Base-by-base conservation (phyloP, 768 basidiomycete genomes). In the Tulasnella sp. region DNA sequence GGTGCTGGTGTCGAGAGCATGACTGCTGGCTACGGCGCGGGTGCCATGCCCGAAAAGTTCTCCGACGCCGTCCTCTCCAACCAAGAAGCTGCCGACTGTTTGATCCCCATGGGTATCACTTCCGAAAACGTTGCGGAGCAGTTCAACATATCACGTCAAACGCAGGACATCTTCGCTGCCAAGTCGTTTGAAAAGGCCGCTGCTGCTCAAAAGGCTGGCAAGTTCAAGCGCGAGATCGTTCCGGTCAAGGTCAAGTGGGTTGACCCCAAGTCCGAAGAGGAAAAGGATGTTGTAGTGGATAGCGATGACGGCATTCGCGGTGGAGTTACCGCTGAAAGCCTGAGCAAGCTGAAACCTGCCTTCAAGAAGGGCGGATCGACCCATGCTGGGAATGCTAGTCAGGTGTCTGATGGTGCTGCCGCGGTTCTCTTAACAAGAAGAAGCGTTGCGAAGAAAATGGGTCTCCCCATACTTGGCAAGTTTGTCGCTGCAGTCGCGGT, bases 361-460 rank as follows among this genome's bases (percentile, higher is more conserved):
- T 97, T 97, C 87, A 85, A 86, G 79, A 91, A 93, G 80, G 90
- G 89, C 76, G 94, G 92, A 19, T 85, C 87, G 38, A 96, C 94
- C 6, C 93, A 95, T 83, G 95, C 93, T 68, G 91, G 94, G 36
- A 97, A 94, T 85, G 92, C 95, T 0, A 94, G 92, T 2, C 96
- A 98, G 84, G 90, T 97, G 73, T 95, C 95, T 7, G 96, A 98
- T 82, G 96, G 96, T 74, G 96, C 96, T 3, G 94, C 95, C 21
- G 96, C 96, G 0, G 94, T 97, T 74, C 87, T 97, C 75, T 91
- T 97, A 78, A 88, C 93, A 38, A 90, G 94, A 72, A 91, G 96
- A 52, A 92, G 92, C 39, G 88, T 91, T 75, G 96, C 96, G 7
- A 91, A 91, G 84, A 91, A 90, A 81, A 92, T 96, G 75, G 92